phyloP scores from a whole-genome alignment of 75 land plant genomes.

The Selaginella moellendorffii region DNA sequence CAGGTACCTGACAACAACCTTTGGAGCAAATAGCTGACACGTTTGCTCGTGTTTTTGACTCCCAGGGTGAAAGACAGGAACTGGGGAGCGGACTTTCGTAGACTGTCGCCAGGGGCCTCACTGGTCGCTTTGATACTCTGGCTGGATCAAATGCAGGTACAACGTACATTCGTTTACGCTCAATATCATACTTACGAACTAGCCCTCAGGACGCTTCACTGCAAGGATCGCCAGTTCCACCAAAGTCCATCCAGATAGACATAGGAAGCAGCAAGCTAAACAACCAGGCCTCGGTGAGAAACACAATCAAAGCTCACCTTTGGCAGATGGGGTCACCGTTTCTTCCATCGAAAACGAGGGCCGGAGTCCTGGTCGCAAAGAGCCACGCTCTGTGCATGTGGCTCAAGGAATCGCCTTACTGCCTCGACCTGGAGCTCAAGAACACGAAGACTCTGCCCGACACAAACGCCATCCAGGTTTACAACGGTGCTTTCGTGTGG shows the following conservation, averaged over 20 bases:
- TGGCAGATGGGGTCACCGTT: slow-evolving; percentile 99
- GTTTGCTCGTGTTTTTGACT: no score
- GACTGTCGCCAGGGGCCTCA: slow-evolving; percentile 86
- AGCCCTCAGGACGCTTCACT: slow-evolving; percentile 68
- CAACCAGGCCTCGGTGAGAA: slow-evolving; percentile 54
- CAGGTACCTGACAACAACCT: no score
- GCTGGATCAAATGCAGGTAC: slow-evolving; percentile 98
- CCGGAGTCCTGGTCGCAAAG: slow-evolving; percentile 62
- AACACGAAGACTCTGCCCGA: slow-evolving; percentile 49
- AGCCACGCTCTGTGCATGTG: slow-evolving; percentile 81
- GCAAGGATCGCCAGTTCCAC: slow-evolving; percentile 73
- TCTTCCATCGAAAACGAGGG: slow-evolving; percentile 50
- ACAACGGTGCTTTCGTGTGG: slow-evolving; percentile 75
- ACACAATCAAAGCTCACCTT: slow-evolving; percentile 73
- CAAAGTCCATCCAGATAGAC: slow-evolving; percentile 63
- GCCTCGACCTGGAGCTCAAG: slow-evolving; percentile 77
- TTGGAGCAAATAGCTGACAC: no score
- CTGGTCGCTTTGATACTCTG: slow-evolving; percentile 84
- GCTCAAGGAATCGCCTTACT: slow-evolving; percentile 92
- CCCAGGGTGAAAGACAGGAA: slow-evolving; percentile 79
- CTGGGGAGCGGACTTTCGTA: slow-evolving; percentile 95
- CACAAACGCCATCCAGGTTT: slow-evolving; percentile 62
- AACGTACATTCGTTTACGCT: no score
- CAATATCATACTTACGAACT: neutral
- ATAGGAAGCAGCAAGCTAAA: slow-evolving; percentile 55